Conservation (phyloP, 2,329 filamentous ascomycete genomes). For the Exophiala xenobiotica region DNA sequence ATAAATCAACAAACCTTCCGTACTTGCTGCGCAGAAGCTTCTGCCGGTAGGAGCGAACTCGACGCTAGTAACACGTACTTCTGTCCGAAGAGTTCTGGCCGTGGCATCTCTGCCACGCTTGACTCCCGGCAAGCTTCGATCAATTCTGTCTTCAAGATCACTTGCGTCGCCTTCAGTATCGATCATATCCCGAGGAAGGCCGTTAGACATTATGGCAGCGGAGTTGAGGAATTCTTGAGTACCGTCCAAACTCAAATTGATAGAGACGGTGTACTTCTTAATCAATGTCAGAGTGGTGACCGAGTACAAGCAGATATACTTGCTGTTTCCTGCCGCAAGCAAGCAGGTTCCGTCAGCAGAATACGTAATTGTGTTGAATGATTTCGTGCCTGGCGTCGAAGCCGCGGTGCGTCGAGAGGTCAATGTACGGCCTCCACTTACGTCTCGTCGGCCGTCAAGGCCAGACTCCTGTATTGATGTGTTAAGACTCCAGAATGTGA, state of each 20-base stretch:
- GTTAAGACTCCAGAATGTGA: constrained; percentile 91
- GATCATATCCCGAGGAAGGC: constrained; percentile 71
- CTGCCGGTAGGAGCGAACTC: constrained; percentile 86
- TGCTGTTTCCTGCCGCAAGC: constrained; percentile 90
- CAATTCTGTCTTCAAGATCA: constrained; percentile 80
- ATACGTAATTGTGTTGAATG: constrained; percentile 83
- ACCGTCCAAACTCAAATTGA: constrained; percentile 92
- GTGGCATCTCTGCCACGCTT: constrained; percentile 82
- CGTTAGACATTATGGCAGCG: constrained; percentile 84
- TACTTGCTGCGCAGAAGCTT: constrained; percentile 90
- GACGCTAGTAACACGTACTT: constrained; percentile 80
- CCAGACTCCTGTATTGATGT: constrained; percentile 84
- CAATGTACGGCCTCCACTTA: constrained; percentile 86
- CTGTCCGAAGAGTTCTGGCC: constrained; percentile 70
- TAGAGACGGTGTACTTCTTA: constrained; percentile 92
- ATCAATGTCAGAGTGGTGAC: constrained; percentile 85
- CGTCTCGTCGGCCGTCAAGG: constrained; percentile 85
- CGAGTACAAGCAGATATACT: constrained; percentile 98
- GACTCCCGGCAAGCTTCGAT: constrained; percentile 77
- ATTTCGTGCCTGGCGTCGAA: constrained; percentile 85
- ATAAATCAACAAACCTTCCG: constrained; percentile 91
- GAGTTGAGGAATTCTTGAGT: constrained; percentile 98
- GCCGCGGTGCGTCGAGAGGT: constrained; percentile 87
- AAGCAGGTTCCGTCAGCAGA: constrained; percentile 90
- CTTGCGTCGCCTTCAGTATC: constrained; percentile 86